Conservation (phyloP, 139 green algal genomes). For the Trebouxia sp. region DNA sequence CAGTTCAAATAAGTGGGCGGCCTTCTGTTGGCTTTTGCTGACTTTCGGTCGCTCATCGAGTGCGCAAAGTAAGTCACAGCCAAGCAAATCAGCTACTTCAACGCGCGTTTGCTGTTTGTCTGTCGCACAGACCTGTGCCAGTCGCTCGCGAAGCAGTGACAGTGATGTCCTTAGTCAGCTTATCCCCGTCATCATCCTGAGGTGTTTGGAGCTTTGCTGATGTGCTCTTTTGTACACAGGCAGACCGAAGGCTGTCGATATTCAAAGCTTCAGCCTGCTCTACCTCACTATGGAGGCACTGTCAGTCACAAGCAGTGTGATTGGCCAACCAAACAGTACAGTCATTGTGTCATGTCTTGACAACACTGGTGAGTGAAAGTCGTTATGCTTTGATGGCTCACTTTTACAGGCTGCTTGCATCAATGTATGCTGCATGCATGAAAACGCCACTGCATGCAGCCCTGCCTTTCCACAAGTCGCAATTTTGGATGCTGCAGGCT, state of each 20-base stretch:
- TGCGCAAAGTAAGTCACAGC: too few relatives aligned
- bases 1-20: slow-evolving; percentile 14
- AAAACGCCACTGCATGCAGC: too few relatives aligned
- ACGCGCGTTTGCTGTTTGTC: too few relatives aligned
- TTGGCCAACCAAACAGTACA: background rate
- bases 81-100: too few relatives aligned
- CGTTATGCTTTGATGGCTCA: too few relatives aligned
- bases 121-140: too few relatives aligned
- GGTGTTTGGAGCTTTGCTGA: background rate
- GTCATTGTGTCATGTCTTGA: background rate
- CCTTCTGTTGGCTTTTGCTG: background rate
- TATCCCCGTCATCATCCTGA: too few relatives aligned
- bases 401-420: too few relatives aligned
- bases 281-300: background rate
- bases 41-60: background rate
- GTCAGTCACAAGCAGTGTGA: background rate
- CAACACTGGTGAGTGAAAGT: background rate
- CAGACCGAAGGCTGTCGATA: background rate
- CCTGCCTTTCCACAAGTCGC: background rate
- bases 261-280: background rate
- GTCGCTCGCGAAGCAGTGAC: too few relatives aligned
- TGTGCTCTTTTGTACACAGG: too few relatives aligned
- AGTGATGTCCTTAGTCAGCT: too few relatives aligned
- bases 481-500: background rate
- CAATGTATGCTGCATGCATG: too few relatives aligned